A percentile compares a stretch with the other conserved stretches of the same genome.
These are phyloP conservation scores for Dryadomyces quercivorus DNA, from an alignment of 2,329 filamentous ascomycete genomes.

Conservation along the genomic window DNA sequence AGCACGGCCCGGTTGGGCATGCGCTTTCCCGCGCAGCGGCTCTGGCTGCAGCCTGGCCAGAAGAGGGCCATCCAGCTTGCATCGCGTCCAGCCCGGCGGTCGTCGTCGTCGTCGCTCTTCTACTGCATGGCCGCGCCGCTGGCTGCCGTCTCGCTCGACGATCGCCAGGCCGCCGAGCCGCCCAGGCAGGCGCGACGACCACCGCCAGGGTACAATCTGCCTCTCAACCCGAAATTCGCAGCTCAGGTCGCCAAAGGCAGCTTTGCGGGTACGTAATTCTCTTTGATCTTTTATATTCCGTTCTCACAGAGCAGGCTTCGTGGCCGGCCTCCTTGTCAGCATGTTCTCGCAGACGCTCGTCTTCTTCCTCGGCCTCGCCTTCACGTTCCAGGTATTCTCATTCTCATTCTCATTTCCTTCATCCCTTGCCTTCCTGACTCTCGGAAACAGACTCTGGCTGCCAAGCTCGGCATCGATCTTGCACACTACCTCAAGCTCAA, in stretches of 20 bases:
- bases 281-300: background rate
- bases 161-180: too few species aligned
- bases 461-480: conserved; percentile 29
- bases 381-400: conserved; percentile 49
- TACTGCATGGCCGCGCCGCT: conserved; percentile 5
- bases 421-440: background rate
- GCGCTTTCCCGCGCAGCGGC: background rate
- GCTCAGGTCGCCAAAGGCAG: conserved; percentile 43
- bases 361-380: conserved; percentile 50
- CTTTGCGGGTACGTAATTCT: conserved; percentile 28
- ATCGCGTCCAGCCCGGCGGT: too few species aligned
- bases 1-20: background rate
- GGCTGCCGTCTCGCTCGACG: background rate
- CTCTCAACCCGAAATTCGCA: conserved; percentile 22
- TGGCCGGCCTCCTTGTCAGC: conserved; percentile 52
- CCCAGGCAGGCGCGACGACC: background rate
- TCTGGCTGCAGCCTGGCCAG: background rate
- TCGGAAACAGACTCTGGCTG: conserved; percentile 20
- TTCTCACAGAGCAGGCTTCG: conserved; percentile 34
- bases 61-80: too few species aligned
- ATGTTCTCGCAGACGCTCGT: conserved; percentile 61
- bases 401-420: too few species aligned
- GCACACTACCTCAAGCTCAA: conserved; percentile 24
- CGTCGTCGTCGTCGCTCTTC: background rate
- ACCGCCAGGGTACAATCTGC: background rate